Conservation (phyloP, 2,329 filamentous ascomycete genomes). For the Trichoderma semiorbis region DNA sequence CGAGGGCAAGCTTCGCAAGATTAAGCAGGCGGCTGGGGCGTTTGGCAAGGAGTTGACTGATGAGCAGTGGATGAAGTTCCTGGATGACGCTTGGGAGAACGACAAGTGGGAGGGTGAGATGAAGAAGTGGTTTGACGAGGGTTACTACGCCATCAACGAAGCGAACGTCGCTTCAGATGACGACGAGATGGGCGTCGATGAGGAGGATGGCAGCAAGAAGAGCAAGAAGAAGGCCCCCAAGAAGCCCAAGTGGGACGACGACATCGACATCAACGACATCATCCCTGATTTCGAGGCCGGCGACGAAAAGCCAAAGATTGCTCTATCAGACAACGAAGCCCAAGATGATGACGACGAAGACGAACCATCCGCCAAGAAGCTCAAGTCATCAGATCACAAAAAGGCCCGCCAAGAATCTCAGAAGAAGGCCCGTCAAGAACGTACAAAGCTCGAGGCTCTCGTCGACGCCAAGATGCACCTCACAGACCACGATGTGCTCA, state of each 20-base stretch:
- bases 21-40: slow-evolving; percentile 84
- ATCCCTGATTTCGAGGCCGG: slow-evolving; percentile 80
- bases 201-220: slow-evolving; percentile 49
- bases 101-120: slow-evolving; percentile 89
- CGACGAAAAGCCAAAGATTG: slow-evolving; percentile 48
- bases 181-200: slow-evolving; percentile 62
- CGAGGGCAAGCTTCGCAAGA: slow-evolving; percentile 79
- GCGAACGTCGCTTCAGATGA: slow-evolving; percentile 64
- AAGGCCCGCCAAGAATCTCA: slow-evolving; percentile 57
- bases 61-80: slow-evolving; percentile 78
- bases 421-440: slow-evolving; percentile 74
- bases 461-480: slow-evolving; percentile 79
- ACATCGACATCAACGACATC: slow-evolving; percentile 94
- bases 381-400: slow-evolving; percentile 58
- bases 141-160: slow-evolving; percentile 77
- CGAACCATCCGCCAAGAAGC: slow-evolving; percentile 53
- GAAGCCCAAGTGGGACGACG: slow-evolving; percentile 82
- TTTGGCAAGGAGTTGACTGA: slow-evolving; percentile 63
- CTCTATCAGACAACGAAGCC: slow-evolving; percentile 46
- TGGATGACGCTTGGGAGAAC: slow-evolving; percentile 87
- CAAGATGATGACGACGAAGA: slow-evolving; percentile 36
- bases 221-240: slow-evolving; percentile 44
- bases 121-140: slow-evolving; percentile 80
- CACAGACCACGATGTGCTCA: slow-evolving; percentile 59
- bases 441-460: slow-evolving; percentile 77